Percentiles rank a stretch among this genome's conserved stretches.
These are phyloP conservation scores for Dothidotthia symphoricarpi DNA, from an alignment of 2,329 filamentous ascomycete species.

Conservation along the genomic window DNA sequence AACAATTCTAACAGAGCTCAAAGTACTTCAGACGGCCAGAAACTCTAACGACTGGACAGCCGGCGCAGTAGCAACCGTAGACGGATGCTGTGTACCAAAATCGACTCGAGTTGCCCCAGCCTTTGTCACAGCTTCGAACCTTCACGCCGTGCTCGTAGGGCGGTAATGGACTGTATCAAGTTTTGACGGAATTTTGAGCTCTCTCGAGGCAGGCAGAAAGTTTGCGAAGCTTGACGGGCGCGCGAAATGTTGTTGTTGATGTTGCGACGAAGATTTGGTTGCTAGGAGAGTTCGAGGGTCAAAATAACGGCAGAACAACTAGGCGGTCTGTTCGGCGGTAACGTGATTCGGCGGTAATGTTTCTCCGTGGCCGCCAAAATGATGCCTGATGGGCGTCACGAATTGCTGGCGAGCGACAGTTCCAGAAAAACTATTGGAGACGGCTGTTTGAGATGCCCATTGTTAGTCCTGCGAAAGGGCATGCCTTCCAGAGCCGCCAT, in stretches of 20 bases:
- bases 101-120: constrained; percentile 1
- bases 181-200: too few relatives aligned
- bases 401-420: constrained; percentile 10
- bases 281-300: constrained; percentile 5
- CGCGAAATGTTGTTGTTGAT: neutral
- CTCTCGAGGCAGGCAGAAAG: neutral
- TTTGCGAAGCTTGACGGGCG: neutral
- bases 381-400: constrained; percentile 4
- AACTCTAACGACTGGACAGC: constrained; percentile 1
- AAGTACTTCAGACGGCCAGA: neutral
- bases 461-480: constrained; percentile 35
- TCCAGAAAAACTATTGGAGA: constrained; percentile 10
- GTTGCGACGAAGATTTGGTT: constrained; percentile 4
- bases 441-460: constrained; percentile 25
- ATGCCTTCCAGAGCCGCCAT: constrained; percentile 30
- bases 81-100: constrained; percentile 2
- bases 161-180: too few relatives aligned
- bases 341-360: constrained; percentile 11
- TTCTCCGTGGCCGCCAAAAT: constrained; percentile 9
- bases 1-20: neutral
- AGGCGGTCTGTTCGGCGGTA: constrained; percentile 18
- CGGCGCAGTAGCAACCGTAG: constrained; percentile 1
- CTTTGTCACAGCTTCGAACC: too few relatives aligned
- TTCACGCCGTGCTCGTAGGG: too few relatives aligned
- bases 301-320: constrained; percentile 22